Evolutionary conservation across 352 stramenopile genomes (phyloP), one percentile per base, ranked within the genome.

Genomic region (Globisporangium cystogenes): DNA sequence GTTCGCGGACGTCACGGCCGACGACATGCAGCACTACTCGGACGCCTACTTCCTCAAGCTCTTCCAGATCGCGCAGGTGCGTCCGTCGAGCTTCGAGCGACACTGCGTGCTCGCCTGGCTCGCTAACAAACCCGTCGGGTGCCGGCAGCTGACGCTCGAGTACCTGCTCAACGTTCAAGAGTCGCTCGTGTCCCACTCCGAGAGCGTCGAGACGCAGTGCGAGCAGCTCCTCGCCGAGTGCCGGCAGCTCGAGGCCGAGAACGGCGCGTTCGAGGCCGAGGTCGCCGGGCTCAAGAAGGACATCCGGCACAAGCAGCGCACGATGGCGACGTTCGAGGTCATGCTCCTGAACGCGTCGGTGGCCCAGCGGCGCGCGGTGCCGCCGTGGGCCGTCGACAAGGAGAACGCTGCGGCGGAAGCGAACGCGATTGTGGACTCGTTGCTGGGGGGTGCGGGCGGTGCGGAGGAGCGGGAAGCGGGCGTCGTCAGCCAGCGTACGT

Each of bases 21-120:
- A 93, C 15, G 82, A 93, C 33, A 78, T 93, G 10, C 71, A 93
- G 60, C 77, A 90, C 31, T 93, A 89, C 53, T 93, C 82, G 16
- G 82, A 93, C 49, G 68, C 72, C 15, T 91, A 93, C 54, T 93
- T 93, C 50, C 71, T 93, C 31, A 93, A 93, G 51, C 53, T 93
- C 8, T 93, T 93, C 54, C 82, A 93, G 57, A 86, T 93, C 55
- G 72, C 82, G 4, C 81, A 92, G 74, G 81, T 89, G 29, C 18
- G 6, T 45, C 10, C 27, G 18, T n/a, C n/a, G n/a, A n/a, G n/a
- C n/a, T n/a, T n/a, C n/a, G n/a, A n/a, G n/a, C n/a, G n/a, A n/a
- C n/a, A n/a, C n/a, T n/a, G n/a, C n/a, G n/a, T n/a, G n/a, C n/a
- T n/a, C n/a, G n/a, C n/a, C n/a, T n/a, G n/a, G n/a, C n/a, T n/a